Percentiles rank a stretch among this genome's conserved stretches.
Conservation (phyloP, 768 basidiomycete genomes). For the Rickenella mellea region DNA sequence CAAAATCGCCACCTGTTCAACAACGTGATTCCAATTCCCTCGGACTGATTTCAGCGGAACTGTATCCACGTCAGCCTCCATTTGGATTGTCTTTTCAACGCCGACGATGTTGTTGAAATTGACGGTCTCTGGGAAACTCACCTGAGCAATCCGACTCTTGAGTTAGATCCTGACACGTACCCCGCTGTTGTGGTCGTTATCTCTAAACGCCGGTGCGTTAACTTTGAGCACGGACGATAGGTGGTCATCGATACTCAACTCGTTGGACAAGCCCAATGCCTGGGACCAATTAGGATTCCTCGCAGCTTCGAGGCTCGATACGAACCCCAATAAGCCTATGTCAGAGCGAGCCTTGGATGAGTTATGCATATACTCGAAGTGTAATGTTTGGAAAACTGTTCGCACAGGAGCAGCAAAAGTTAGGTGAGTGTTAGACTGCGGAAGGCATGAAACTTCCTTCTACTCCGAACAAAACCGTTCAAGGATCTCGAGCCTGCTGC, state of each 20-base stretch:
- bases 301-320: slow-evolving; percentile 20
- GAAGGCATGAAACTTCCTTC: slow-evolving; percentile 27
- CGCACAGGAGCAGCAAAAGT: slow-evolving; percentile 30
- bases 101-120: background rate
- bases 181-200: too few relatives aligned
- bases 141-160: background rate
- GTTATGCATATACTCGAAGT: slow-evolving; percentile 25
- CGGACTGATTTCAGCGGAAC: background rate
- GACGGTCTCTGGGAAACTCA: background rate
- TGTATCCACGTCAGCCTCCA: background rate
- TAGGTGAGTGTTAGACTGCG: slow-evolving; percentile 39
- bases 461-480: slow-evolving; percentile 27
- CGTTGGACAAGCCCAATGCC: slow-evolving; percentile 12
- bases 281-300: slow-evolving; percentile 26
- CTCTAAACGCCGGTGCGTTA: background rate
- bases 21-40: background rate
- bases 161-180: background rate
- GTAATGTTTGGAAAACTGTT: slow-evolving; percentile 51
- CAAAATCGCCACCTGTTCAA: background rate
- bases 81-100: background rate
- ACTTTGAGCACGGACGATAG: background rate
- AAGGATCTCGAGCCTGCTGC: too few relatives aligned
- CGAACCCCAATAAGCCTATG: slow-evolving; percentile 28
- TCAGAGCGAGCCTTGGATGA: slow-evolving; percentile 24
- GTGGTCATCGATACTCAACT: background rate